These are phyloP conservation scores for Amylostereum areolatum DNA, from an alignment of 1,284 basidiomycete genomes.

Conservation along the genomic window DNA sequence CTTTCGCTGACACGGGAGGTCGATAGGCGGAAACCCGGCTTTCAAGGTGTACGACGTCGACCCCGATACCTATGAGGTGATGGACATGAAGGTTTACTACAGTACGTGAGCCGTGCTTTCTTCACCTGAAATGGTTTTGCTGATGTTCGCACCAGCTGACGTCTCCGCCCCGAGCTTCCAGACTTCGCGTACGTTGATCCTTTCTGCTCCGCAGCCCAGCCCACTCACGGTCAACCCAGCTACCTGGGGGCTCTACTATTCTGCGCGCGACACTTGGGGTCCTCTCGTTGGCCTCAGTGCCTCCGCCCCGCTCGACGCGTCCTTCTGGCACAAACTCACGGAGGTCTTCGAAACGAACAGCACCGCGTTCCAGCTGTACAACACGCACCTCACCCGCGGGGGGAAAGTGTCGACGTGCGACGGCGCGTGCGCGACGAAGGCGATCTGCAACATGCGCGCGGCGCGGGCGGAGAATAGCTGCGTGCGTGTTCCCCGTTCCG, in stretches of 20 bases:
- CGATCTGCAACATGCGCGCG: conserved; percentile 44
- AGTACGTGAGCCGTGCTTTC: conserved; percentile 20
- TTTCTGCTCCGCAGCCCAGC: conserved; percentile 3
- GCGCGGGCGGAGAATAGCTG: conserved; percentile 44
- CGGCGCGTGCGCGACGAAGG: conserved; percentile 34
- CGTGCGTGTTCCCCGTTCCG: conserved; percentile 24
- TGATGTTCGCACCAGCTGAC: conserved; percentile 23
- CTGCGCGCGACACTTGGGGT: conserved; percentile 46
- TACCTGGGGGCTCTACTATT: conserved; percentile 50
- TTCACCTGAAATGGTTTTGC: neutral
- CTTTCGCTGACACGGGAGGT: neutral
- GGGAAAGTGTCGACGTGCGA: conserved; percentile 30
- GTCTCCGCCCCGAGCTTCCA: conserved; percentile 33
- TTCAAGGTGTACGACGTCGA: conserved; percentile 51
- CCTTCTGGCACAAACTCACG: conserved; percentile 59
- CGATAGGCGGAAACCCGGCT: conserved; percentile 41
- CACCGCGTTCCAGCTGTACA: conserved; percentile 40
- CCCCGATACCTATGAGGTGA: conserved; percentile 45
- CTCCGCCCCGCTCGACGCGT: conserved; percentile 28
- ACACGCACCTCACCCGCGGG: conserved; percentile 35
- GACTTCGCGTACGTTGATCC: conserved; percentile 19
- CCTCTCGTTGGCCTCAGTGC: conserved; percentile 30
- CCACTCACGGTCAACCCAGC: conserved; percentile 24
- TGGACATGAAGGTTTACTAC: conserved; percentile 40
- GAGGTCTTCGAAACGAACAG: conserved; percentile 46